A percentile compares a stretch with the other conserved stretches of the same genome.
These are phyloP conservation scores for Reutealis trisperma DNA, from an alignment of 345 rosid species.

Conservation along the genomic window DNA sequence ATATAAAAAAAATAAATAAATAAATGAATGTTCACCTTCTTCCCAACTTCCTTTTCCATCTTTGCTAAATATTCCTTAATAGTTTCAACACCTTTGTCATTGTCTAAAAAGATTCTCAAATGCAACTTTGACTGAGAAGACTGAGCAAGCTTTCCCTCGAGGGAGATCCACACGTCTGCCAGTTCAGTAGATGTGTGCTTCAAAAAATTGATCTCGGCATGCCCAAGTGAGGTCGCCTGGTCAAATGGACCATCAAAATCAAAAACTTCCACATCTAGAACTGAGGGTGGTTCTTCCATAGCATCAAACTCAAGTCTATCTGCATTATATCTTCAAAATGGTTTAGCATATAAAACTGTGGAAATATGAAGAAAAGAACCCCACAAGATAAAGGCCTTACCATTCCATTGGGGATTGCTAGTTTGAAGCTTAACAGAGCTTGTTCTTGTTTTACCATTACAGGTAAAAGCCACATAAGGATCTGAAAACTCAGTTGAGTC, in stretches of 20 bases:
- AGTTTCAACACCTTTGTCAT: slow-evolving; percentile 72
- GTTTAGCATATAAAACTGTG: neutral
- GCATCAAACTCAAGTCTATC: slow-evolving; percentile 93
- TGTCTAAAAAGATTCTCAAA: slow-evolving; percentile 76
- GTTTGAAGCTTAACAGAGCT: slow-evolving; percentile 86
- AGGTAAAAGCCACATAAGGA: slow-evolving; percentile 80
- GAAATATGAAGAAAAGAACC: neutral
- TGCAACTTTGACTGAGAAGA: slow-evolving; percentile 80
- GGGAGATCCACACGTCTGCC: slow-evolving; percentile 72
- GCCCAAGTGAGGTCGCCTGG: slow-evolving; percentile 84
- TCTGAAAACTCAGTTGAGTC: slow-evolving; percentile 60
- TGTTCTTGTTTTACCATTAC: slow-evolving; percentile 80
- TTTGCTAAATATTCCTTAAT: slow-evolving; percentile 72
- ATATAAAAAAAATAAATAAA: slow-evolving; percentile 2
- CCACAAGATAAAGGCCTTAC: slow-evolving; percentile 37
- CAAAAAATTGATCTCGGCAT: slow-evolving; percentile 81
- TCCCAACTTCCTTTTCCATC: slow-evolving; percentile 93
- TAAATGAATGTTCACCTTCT: slow-evolving; percentile 54
- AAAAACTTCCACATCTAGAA: slow-evolving; percentile 82
- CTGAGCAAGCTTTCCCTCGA: slow-evolving; percentile 82
- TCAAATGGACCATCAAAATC: slow-evolving; percentile 94
- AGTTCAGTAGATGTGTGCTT: slow-evolving; percentile 71
- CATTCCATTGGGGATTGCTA: slow-evolving; percentile 85
- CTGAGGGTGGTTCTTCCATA: slow-evolving; percentile 92
- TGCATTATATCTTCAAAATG: slow-evolving; percentile 39